Evolutionary conservation across 306 rosid species (phyloP), one percentile per base, ranked within the genome.

Genomic region (Myrica gale): DNA sequence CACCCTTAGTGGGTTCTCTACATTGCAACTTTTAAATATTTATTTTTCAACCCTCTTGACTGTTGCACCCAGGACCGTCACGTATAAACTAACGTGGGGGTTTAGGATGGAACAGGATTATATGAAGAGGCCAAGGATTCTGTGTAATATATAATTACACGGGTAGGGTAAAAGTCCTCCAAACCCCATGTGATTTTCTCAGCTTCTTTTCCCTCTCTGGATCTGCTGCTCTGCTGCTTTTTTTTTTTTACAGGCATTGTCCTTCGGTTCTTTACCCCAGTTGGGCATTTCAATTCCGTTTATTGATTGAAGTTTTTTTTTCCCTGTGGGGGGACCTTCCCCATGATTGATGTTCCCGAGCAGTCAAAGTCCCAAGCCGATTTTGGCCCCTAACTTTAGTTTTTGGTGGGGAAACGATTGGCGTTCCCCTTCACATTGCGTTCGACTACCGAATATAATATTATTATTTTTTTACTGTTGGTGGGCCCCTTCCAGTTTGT

Each of bases 121-220:
- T 57, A 21, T 57, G 2, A 11, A 5, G 55, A 45, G 75, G 56
- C 68, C 68, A 71, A 53, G 58, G 45, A 16, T 50, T 67, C 43
- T 67, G 76, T 61, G 83, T 48, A 80, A 21, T 37, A 32, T 32
- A 32, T 32, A 32, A 32, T 32, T 2, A 32, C 37, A 32, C 0
- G 37, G 37, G 37, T 56, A 81, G 56, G 79, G 80, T 69, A 68
- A 47, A 74, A 79, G 60, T 75, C 70, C 65, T 78, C 78, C 79
- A 47, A 69, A 69, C 66, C 62, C 82, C 80, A 61, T 60, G 77
- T 82, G 88, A 73, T 74, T 68, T 26, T 81, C 69, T 76, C 81
- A 74, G 72, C 74, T 78, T 82, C 72, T 23, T 76, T 81, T 46
- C 9, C 55, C 15, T 16, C 50, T 68, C 21, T 43, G 9, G 39